A percentile compares a stretch with the other conserved stretches of the same genome.
phyloP scores from a whole-genome alignment of 2,329 filamentous ascomycete genomes.

The Fonsecaea multimorphosa region DNA sequence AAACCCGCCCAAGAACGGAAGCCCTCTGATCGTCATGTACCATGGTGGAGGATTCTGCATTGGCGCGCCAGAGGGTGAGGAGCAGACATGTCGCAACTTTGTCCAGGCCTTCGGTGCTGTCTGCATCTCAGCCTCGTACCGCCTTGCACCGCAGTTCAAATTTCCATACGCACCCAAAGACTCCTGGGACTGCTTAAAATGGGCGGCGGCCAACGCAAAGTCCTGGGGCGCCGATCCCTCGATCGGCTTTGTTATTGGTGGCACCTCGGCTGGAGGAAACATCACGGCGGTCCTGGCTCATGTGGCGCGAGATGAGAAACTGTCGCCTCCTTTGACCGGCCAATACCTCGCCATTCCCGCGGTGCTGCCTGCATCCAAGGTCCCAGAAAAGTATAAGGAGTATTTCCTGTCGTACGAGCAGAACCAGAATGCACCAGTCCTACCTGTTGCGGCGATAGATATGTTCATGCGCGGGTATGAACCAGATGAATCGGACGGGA shows the following conservation, averaged over 20 bases:
- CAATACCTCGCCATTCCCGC: constrained; percentile 54
- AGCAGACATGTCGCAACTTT: constrained; percentile 36
- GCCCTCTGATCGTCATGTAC: constrained; percentile 38
- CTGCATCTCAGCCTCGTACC: constrained; percentile 34
- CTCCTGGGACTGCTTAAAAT: constrained; percentile 38
- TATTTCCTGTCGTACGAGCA: constrained; percentile 46
- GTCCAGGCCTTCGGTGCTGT: constrained; percentile 38
- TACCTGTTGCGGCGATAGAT: constrained; percentile 44
- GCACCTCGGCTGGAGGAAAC: constrained; percentile 55
- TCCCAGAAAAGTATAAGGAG: constrained; percentile 50
- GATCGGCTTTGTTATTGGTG: constrained; percentile 58
- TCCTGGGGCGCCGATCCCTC: constrained; percentile 48
- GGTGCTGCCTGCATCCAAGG: constrained; percentile 42
- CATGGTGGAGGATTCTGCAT: constrained; percentile 42
- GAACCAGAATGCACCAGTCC: constrained; percentile 48
- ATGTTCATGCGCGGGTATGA: constrained; percentile 38
- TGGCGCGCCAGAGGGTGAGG: constrained; percentile 39
- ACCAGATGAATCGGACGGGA: constrained; percentile 34
- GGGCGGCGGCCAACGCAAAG: constrained; percentile 47
- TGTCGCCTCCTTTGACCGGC: constrained; percentile 55
- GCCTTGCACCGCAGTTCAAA: constrained; percentile 38
- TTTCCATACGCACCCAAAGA: constrained; percentile 39
- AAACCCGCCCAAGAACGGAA: constrained; percentile 24
- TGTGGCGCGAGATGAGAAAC: constrained; percentile 44
- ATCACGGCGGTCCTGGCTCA: constrained; percentile 46